phyloP scores from a whole-genome alignment of 2,329 filamentous ascomycete species.

The Fusarium irregulare region DNA sequence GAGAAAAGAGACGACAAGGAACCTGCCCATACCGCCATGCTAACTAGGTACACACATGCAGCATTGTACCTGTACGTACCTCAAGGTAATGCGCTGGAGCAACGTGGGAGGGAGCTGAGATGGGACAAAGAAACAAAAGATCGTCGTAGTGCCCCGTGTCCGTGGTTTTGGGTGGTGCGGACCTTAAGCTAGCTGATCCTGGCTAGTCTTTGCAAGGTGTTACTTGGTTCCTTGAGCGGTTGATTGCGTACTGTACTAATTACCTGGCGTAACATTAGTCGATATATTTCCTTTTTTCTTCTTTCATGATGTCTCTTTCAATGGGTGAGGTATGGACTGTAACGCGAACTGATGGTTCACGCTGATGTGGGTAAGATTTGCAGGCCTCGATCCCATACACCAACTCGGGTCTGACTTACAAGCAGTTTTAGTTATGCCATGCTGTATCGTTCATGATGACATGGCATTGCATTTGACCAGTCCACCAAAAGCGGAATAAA shows the following conservation, averaged over 20 bases:
- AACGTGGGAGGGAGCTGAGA: constrained; percentile 26
- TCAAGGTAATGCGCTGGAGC: background rate
- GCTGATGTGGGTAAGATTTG: constrained; percentile 14
- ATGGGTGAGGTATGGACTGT: background rate
- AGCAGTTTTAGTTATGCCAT: background rate
- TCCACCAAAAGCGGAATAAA: constrained; percentile 19
- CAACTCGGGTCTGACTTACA: constrained; percentile 13
- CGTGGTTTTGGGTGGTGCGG: constrained; percentile 47
- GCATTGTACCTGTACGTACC: constrained; percentile 3
- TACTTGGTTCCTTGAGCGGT: constrained; percentile 23
- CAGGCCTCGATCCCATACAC: constrained; percentile 22
- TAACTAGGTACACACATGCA: constrained; percentile 11
- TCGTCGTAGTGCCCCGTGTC: constrained; percentile 45
- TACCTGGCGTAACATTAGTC: constrained; percentile 20
- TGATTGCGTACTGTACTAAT: constrained; percentile 26
- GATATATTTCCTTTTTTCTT: constrained; percentile 17
- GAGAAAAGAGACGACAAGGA: constrained; percentile 46
- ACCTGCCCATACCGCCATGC: constrained; percentile 13
- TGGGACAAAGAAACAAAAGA: constrained; percentile 41
- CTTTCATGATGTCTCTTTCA: background rate
- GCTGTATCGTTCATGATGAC: constrained; percentile 31
- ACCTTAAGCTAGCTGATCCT: constrained; percentile 37
- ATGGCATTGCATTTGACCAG: constrained; percentile 33
- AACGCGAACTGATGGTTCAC: constrained; percentile 10
- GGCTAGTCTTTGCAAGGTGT: constrained; percentile 37